phyloP scores from a whole-genome alignment of 202 grass and related monocot genomes.

The Hordeum pubiflorum region DNA sequence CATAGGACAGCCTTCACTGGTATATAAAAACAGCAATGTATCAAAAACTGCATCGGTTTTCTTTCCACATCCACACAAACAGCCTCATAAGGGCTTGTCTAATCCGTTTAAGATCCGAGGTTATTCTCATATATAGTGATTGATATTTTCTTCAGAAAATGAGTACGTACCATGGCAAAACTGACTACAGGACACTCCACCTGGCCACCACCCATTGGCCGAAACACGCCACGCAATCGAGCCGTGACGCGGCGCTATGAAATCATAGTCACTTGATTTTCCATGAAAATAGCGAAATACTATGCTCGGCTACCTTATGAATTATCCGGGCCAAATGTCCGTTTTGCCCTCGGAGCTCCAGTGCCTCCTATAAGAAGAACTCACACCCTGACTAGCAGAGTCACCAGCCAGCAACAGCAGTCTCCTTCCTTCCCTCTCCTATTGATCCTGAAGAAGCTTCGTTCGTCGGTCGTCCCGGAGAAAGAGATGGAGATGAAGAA shows the following conservation, averaged over 20 bases:
- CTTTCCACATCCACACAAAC: not conserved
- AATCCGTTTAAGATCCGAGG: not conserved
- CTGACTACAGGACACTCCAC: not conserved
- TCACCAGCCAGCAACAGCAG: not conserved
- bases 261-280: not conserved
- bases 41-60: not conserved
- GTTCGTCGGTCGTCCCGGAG: not conserved
- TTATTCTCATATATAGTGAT: not conserved
- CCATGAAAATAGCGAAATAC: not conserved
- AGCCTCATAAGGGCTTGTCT: not conserved
- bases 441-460: not conserved
- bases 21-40: not conserved
- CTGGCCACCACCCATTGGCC: not conserved
- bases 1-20: no score
- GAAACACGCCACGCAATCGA: not conserved
- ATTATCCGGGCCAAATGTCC: not conserved
- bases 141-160: not conserved
- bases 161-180: not conserved
- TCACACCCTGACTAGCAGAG: not conserved
- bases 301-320: not conserved
- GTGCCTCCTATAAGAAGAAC: not conserved
- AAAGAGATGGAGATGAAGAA: not conserved
- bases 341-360: not conserved
- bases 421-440: not conserved
- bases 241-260: not conserved